Percentiles rank a stretch among this genome's conserved stretches.
These are phyloP conservation scores for Syzygium oleosum DNA, from an alignment of 345 rosid species.

Conservation along the genomic window DNA sequence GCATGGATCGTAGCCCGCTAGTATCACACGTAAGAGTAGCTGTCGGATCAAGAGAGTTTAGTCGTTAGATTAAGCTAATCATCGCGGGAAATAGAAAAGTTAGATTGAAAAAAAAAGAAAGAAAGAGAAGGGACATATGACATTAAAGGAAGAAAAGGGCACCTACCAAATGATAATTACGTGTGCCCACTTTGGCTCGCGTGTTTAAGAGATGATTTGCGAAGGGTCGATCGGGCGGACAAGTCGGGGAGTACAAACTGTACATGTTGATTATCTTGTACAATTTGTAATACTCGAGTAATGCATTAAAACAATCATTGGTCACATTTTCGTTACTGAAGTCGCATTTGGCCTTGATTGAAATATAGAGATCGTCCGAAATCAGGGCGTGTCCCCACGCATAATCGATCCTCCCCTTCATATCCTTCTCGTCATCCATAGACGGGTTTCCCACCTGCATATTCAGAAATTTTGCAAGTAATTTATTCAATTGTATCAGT, in stretches of 20 bases:
- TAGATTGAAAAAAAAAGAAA: neutral
- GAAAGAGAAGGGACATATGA: neutral
- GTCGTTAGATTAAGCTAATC: neutral
- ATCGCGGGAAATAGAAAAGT: fast-evolving
- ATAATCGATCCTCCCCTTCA: neutral
- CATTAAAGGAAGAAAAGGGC: neutral
- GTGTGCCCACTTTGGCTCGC: neutral
- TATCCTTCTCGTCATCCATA: conserved; percentile 3
- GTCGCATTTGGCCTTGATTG: neutral
- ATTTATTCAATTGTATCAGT: neutral
- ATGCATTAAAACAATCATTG: neutral
- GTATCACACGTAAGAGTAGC: conserved; percentile 59
- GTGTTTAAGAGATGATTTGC: neutral
- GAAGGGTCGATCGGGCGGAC: neutral
- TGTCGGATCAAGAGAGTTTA: neutral
- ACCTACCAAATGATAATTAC: neutral
- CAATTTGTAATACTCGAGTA: neutral
- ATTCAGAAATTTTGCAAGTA: neutral
- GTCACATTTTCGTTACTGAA: neutral
- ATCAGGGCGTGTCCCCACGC: conserved; percentile 3
- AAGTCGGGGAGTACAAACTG: neutral
- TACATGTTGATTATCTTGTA: neutral
- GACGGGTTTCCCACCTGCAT: conserved; percentile 12
- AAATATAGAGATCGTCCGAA: neutral
- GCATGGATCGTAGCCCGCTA: conserved; percentile 89